Conservation (phyloP, 345 rosid species). For the Excoecaria agallocha region DNA sequence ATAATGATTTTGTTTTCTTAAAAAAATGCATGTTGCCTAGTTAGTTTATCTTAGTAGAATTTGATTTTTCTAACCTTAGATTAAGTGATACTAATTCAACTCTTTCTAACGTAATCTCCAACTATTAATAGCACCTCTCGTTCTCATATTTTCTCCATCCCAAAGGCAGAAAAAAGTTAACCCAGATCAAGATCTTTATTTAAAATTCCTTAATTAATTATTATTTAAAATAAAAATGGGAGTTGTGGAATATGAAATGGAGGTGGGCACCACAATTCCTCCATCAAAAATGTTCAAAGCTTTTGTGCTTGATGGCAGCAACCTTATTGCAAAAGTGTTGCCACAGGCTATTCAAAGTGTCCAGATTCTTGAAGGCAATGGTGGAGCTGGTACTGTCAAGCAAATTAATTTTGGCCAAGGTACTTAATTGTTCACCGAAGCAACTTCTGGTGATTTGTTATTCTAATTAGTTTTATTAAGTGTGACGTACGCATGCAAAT, state of each 20-base stretch:
- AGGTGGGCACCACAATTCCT: slow-evolving; percentile 22
- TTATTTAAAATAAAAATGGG: slow-evolving; percentile 14
- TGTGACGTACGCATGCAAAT: too few species aligned
- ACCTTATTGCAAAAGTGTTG: slow-evolving; percentile 34
- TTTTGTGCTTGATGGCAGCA: slow-evolving; percentile 23
- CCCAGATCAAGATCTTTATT: too few species aligned
- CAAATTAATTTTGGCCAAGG: slow-evolving; percentile 24
- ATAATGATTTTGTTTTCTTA: not conserved
- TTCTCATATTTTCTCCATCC: not conserved
- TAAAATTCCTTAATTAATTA: too few species aligned
- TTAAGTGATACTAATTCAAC: not conserved
- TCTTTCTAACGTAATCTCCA: not conserved
- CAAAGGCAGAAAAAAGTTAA: too few species aligned
- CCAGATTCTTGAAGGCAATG: slow-evolving; percentile 39
- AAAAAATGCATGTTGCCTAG: not conserved
- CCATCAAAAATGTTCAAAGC: slow-evolving; percentile 38
- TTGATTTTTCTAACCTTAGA: not conserved
- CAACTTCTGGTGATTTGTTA: too few species aligned
- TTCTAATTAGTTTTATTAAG: too few species aligned
- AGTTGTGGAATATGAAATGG: slow-evolving; percentile 23
- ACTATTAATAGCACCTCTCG: slow-evolving; percentile 2
- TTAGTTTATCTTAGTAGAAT: not conserved
- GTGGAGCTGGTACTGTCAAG: slow-evolving; percentile 14
- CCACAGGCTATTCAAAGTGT: slow-evolving; percentile 34
- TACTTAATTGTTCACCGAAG: too few species aligned